Evolutionary conservation across 257 asterid genomes (phyloP).

Genomic region (Schizonepeta tenuifolia): DNA sequence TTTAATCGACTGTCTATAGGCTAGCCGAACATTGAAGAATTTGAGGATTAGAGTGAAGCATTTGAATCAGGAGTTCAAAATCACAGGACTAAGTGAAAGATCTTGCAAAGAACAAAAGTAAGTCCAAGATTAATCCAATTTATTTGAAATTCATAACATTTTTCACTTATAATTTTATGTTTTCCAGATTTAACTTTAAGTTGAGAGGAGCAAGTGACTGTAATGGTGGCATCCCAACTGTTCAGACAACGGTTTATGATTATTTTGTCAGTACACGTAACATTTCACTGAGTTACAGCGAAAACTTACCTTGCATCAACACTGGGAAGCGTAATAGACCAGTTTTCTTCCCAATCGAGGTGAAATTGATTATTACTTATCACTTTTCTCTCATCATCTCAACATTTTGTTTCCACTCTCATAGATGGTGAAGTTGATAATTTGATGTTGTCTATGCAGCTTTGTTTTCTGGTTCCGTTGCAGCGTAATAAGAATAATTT

Average conservation of each 20-base stretch:
- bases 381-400: no score
- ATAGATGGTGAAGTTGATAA: background rate
- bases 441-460: slow-evolving; percentile 34
- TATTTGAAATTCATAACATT: background rate
- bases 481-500: slow-evolving; percentile 48
- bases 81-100: slow-evolving; percentile 51
- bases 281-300: slow-evolving; percentile 47
- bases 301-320: slow-evolving; percentile 56
- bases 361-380: background rate
- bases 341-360: slow-evolving; percentile 57
- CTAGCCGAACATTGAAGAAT: slow-evolving; percentile 44
- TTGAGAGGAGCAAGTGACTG: slow-evolving; percentile 22
- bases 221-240: slow-evolving; percentile 24
- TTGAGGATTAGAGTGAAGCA: slow-evolving; percentile 50
- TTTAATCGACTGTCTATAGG: slow-evolving; percentile 34
- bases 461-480: slow-evolving; percentile 52
- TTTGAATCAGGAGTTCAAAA: slow-evolving; percentile 44
- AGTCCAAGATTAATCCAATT: slow-evolving; percentile 15
- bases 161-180: background rate
- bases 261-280: slow-evolving; percentile 49
- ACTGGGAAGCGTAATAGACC: slow-evolving; percentile 45
- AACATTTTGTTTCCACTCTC: background rate
- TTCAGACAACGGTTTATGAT: slow-evolving; percentile 52
- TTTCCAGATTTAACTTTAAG: slow-evolving; percentile 40
- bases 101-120: slow-evolving; percentile 58